Percentiles rank a stretch among this genome's conserved stretches.
Conservation (phyloP, 108 stramenopile species). For the Discostella pseudostelligera region DNA sequence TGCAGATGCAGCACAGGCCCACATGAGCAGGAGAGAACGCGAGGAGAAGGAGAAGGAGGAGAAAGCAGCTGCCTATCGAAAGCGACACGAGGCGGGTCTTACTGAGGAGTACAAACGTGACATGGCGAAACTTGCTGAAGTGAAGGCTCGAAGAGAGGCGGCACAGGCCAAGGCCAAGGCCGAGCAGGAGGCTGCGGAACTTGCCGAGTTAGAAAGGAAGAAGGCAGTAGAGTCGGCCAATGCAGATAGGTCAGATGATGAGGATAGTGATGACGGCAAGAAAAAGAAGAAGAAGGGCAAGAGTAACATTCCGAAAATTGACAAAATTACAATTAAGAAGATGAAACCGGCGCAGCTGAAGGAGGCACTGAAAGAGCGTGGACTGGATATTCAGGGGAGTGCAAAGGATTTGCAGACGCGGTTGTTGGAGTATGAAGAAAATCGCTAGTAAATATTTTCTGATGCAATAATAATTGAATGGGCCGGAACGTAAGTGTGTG, state of each 20-base stretch:
- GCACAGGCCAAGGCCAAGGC: constrained; percentile 53
- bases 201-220: constrained; percentile 55
- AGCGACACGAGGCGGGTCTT: constrained; percentile 56
- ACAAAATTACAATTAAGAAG: constrained; percentile 85
- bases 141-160: constrained; percentile 70
- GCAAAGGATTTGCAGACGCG: constrained; percentile 67
- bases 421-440: constrained; percentile 73
- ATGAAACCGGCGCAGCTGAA: constrained; percentile 90
- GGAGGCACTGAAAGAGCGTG: constrained; percentile 84
- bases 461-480: no score
- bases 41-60: constrained; percentile 55
- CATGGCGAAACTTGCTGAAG: constrained; percentile 82
- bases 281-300: constrained; percentile 59
- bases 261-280: constrained; percentile 47
- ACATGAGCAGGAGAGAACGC: constrained; percentile 52
- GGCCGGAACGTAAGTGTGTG: no score
- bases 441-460: constrained; percentile 49
- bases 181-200: constrained; percentile 59
- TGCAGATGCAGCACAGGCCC: constrained; percentile 9
- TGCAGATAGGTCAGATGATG: constrained; percentile 36
- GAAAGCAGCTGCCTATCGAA: constrained; percentile 59
- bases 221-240: constrained; percentile 40
- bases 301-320: constrained; percentile 67
- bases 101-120: constrained; percentile 88
- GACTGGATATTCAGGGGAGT: constrained; percentile 85